Percentiles rank a stretch among this genome's conserved stretches.
Evolutionary conservation across 2,329 filamentous ascomycete species (phyloP).

Genomic region (Paecilomyces sp.): DNA sequence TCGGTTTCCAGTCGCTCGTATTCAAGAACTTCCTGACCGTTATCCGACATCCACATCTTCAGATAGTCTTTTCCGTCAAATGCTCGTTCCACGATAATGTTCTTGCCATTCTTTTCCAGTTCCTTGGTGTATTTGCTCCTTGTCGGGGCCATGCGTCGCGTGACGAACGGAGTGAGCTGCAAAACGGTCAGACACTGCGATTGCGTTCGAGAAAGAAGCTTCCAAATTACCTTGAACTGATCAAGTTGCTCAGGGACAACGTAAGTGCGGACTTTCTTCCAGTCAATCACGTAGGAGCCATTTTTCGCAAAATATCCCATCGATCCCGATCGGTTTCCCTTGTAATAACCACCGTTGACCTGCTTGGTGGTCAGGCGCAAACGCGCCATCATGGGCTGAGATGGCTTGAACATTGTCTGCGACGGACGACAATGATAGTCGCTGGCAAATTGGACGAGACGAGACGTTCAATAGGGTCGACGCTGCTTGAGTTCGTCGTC

Average conservation of each 20-base stretch:
- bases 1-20: constrained; percentile 14
- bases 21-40: constrained; percentile 24
- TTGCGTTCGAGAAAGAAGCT: not conserved
- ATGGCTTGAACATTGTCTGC: constrained; percentile 36
- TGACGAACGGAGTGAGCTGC: constrained; percentile 41
- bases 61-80: constrained; percentile 31
- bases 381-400: constrained; percentile 53
- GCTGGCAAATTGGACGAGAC: not conserved
- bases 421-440: constrained; percentile 1
- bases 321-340: constrained; percentile 81
- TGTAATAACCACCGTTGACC: constrained; percentile 91
- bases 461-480: not conserved
- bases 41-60: constrained; percentile 30
- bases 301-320: constrained; percentile 71
- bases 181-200: constrained; percentile 6
- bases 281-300: constrained; percentile 67
- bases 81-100: constrained; percentile 19
- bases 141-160: constrained; percentile 33
- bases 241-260: constrained; percentile 65
- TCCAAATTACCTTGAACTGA: constrained; percentile 59
- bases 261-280: constrained; percentile 82
- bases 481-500: not conserved
- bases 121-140: constrained; percentile 25
- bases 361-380: constrained; percentile 91
- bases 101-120: constrained; percentile 18